Base-by-base conservation (phyloP, 2,329 filamentous ascomycete genomes). In the Colletotrichum tropicicola region DNA sequence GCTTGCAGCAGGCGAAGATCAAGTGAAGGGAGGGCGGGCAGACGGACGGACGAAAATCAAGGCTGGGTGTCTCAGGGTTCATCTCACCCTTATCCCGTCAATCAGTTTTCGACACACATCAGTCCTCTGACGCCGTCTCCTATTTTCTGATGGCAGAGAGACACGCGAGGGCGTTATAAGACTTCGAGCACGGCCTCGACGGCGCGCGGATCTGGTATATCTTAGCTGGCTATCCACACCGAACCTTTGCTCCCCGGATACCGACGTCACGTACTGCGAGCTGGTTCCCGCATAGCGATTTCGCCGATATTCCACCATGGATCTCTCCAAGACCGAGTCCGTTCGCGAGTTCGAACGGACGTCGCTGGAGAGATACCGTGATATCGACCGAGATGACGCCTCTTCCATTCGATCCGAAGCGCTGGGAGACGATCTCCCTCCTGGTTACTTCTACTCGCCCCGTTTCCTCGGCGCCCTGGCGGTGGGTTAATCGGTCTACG, bases 371-470 rank as follows among this genome's bases (percentile, higher is more conserved):
- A 65, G 53, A 8, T 45, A 71, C 37, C 57, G 48, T 13, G 68
- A 70, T 13, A 43, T 48, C 23, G 51, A 68, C 44, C 59, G 65
- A 41, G 68, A 71, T 7, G 76, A 77, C 64, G 67, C 72, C 6
- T 69, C 72, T 5, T 79, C 77, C 6, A 73, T 78, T 60, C 71
- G 75, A 49, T 74, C 71, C 12, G 75, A 73, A 28, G 77, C 77
- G 6, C 68, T 75, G 2, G 76, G 77, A 1, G 70, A 78, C 39
- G 70, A 77, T 41, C 69, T 79, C 8, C 77, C 77, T 2, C 70
- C 74, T 12, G 77, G 77, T 3, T 79, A 79, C 64, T 79, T 77
- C 64, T 75, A 73, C 55, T 78, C 76, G 4, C 41, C 72, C 8
- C 69, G 68, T 3, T 79, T 79, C 51, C 51, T 79, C 0, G 77